Conservation (phyloP, 2,329 filamentous ascomycete species). For the Alternaria triticina region DNA sequence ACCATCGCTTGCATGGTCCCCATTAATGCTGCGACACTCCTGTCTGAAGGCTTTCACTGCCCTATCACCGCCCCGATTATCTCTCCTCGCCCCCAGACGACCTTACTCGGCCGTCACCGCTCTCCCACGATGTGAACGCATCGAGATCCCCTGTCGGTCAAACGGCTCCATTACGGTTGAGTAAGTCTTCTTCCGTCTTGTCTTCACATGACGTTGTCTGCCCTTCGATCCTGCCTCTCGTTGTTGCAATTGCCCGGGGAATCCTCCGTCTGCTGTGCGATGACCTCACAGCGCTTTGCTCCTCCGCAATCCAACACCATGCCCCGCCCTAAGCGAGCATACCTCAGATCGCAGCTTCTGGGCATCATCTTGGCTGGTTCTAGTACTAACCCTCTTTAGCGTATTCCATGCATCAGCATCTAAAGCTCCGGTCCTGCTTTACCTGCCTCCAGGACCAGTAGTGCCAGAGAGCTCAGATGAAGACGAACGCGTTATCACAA, state of each 20-base stretch:
- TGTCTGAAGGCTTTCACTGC: slow-evolving; percentile 13
- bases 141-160: slow-evolving; percentile 50
- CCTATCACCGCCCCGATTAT: slow-evolving; percentile 2
- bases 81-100: slow-evolving; percentile 7
- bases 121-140: slow-evolving; percentile 32
- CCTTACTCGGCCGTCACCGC: slow-evolving; percentile 29
- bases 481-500: slow-evolving; percentile 41
- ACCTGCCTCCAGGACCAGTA: slow-evolving; percentile 53
- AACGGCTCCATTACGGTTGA: slow-evolving; percentile 53
- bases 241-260: neutral
- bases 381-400: slow-evolving; percentile 28
- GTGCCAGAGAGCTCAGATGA: slow-evolving; percentile 28
- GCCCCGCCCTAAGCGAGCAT: slow-evolving; percentile 1
- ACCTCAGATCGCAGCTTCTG: neutral
- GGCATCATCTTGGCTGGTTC: neutral
- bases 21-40: slow-evolving; percentile 24
- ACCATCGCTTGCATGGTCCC: slow-evolving; percentile 7
- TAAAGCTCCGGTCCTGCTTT: slow-evolving; percentile 47
- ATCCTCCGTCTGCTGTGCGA: slow-evolving; percentile 2
- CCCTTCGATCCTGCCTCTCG: neutral
- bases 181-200: slow-evolving; percentile 35
- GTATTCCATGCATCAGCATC: slow-evolving; percentile 40
- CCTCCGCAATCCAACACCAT: neutral
- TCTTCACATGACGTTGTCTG: slow-evolving; percentile 3
- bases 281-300: slow-evolving; percentile 7